Evolutionary conservation across 176 grass and related monocot species (phyloP).

Genomic region (Raddia distichophylla): DNA sequence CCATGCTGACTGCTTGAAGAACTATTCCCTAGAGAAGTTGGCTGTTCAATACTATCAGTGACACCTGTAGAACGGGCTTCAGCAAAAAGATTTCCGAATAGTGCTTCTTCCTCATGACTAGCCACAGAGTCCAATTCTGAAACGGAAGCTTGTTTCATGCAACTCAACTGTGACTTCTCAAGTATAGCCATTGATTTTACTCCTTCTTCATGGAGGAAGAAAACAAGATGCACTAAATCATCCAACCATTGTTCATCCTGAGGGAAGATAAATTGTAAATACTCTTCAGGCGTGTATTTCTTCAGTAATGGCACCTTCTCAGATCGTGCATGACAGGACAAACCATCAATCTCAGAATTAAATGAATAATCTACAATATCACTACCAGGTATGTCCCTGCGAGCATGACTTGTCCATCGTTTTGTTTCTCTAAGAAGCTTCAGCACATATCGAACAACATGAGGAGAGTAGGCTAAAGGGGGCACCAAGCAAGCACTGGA

Average conservation of each 20-base stretch:
- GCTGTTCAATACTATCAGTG: constrained; percentile 68
- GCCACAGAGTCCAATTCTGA: constrained; percentile 73
- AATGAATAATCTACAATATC: constrained; percentile 42
- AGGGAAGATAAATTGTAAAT: constrained; percentile 74
- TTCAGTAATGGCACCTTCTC: constrained; percentile 58
- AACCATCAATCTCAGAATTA: constrained; percentile 46
- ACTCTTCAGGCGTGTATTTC: constrained; percentile 71
- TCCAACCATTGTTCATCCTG: constrained; percentile 77
- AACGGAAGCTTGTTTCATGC: constrained; percentile 59
- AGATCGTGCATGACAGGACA: constrained; percentile 67
- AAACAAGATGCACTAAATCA: constrained; percentile 76
- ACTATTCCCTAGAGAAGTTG: constrained; percentile 44
- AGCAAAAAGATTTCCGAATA: constrained; percentile 93
- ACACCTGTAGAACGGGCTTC: constrained; percentile 67
- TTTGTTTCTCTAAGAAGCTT: constrained; percentile 65
- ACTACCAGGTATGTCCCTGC: constrained; percentile 49
- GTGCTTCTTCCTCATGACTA: constrained; percentile 92
- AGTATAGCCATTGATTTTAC: constrained; percentile 58
- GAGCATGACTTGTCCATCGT: constrained; percentile 53
- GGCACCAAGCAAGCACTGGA: constrained; percentile 62
- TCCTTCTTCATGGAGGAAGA: constrained; percentile 77
- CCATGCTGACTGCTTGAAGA: constrained; percentile 51
- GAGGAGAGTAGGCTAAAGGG: constrained; percentile 84
- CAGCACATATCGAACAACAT: constrained; percentile 71
- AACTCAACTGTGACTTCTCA: constrained; percentile 66